Evolutionary conservation across 306 rosid species (phyloP), one percentile per base, ranked within the genome.

Genomic region (Gynostemma pentaphyllum): DNA sequence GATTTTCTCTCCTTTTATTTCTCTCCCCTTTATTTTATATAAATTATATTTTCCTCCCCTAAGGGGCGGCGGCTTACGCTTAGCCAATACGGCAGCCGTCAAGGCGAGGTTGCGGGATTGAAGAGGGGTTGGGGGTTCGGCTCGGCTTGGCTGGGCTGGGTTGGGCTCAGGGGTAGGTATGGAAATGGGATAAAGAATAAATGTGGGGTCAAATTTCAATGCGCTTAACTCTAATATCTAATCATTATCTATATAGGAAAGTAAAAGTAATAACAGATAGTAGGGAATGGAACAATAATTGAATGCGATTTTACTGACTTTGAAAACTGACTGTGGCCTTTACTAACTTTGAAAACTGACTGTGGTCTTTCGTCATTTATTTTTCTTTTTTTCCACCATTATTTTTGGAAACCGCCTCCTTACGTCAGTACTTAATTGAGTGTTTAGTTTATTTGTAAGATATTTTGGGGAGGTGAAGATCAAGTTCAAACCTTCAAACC

Each of bases 191-290:
- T 30, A 34, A 19, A 34, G 36, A 57, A 57, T 57, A 57, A 57
- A 30, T 1, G 46, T 57, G 64, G 64, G 29, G 46, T 29, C 64
- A 57, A 16, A 21, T 36, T 57, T 45, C 29, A 57, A 10, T 57
- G 46, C 46, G 16, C 23, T 57, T 57, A 34, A 57, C 64, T 19
- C 64, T 55, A 57, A 55, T 57, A 36, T 45, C 64, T 19, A 34
- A 57, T 57, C 45, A 19, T 57, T 21, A 56, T 56, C 16, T 56
- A 5, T 34, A 34, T 19, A 3, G 16, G 30, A 34, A 56, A 56
- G 28, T 8, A 54, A 15, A 19, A 10, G 45, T 5, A 36, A 57
- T 36, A 30, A 36, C 7, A 10, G 45, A 36, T 2, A 26, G 18
- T 28, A n/a, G n/a, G n/a, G n/a, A n/a, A n/a, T n/a, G n/a, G n/a